Evolutionary conservation across 495 filamentous ascomycete genomes (phyloP).

Genomic region (Oleoguttula mirabilis): DNA sequence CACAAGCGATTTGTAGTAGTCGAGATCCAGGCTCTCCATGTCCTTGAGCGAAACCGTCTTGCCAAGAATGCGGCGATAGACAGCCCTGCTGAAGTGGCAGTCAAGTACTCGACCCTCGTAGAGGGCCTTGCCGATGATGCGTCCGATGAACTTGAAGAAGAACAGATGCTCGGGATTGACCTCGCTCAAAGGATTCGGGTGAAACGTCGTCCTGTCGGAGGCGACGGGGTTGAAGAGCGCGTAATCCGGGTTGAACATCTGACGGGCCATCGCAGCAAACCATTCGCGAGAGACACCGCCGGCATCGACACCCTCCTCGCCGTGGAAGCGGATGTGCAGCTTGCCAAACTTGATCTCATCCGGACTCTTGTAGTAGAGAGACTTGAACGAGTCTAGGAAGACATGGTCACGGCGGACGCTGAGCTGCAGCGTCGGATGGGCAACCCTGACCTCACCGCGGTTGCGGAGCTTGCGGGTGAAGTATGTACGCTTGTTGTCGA

Average conservation of each 20-base stretch:
- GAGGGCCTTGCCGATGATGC: slow-evolving; percentile 95
- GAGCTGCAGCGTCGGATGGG: slow-evolving; percentile 72
- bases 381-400: slow-evolving; percentile 96
- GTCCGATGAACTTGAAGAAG: slow-evolving; percentile 99
- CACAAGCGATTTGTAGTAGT: slow-evolving; percentile 97
- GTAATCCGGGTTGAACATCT: slow-evolving; percentile 99
- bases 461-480: slow-evolving; percentile 87
- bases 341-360: slow-evolving; percentile 98
- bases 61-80: slow-evolving; percentile 94
- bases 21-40: slow-evolving; percentile 96
- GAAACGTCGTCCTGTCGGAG: slow-evolving; percentile 97
- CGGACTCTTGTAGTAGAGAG: slow-evolving; percentile 83
- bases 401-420: slow-evolving; percentile 86
- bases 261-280: slow-evolving; percentile 94
- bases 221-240: slow-evolving; percentile 92
- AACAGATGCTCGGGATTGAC: slow-evolving; percentile 91
- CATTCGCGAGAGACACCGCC: slow-evolving; percentile 97
- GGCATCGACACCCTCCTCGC: slow-evolving; percentile 95
- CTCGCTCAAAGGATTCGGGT: slow-evolving; percentile 83
- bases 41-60: slow-evolving; percentile 95
- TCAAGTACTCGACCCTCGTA: slow-evolving; percentile 94
- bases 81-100: slow-evolving; percentile 96
- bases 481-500: slow-evolving; percentile 99
- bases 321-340: slow-evolving; percentile 91
- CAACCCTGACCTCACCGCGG: slow-evolving; percentile 52